These are phyloP conservation scores for Fraxinus greggii DNA, from an alignment of 305 asterid species.

Conservation along the genomic window DNA sequence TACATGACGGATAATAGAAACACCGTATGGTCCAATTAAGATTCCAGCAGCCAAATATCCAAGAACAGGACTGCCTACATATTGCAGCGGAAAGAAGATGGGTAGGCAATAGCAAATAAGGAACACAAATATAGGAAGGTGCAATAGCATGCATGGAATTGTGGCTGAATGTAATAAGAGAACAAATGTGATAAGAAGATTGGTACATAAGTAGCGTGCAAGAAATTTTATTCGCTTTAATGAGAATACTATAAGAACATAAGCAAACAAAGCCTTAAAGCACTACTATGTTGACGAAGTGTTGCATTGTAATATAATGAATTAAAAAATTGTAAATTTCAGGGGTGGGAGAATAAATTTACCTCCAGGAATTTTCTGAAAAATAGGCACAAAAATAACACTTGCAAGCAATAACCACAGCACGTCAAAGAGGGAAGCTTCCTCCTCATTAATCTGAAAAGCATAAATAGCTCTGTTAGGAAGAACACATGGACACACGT, in stretches of 20 bases:
- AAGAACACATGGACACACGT: constrained; percentile 20
- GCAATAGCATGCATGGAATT: neutral
- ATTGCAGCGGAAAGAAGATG: constrained; percentile 30
- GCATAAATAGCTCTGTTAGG: constrained; percentile 15
- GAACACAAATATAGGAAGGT: neutral
- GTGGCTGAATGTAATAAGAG: neutral
- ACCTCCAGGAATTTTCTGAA: constrained; percentile 99
- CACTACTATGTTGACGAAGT: neutral
- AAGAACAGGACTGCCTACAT: constrained; percentile 94
- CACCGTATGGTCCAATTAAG: constrained; percentile 98
- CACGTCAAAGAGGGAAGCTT: constrained; percentile 95
- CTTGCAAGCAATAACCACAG: constrained; percentile 97
- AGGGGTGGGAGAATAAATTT: constrained; percentile 22
- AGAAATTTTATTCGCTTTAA: neutral
- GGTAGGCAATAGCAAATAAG: constrained; percentile 19
- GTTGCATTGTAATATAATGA: neutral
- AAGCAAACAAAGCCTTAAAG: neutral
- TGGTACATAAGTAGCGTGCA: neutral
- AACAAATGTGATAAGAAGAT: neutral
- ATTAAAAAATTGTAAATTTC: neutral
- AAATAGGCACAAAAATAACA: constrained; percentile 94
- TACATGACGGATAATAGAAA: constrained; percentile 93
- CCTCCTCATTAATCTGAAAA: constrained; percentile 87
- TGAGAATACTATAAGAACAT: neutral
- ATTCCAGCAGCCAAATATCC: constrained; percentile 99